phyloP scores from a whole-genome alignment of 805 yeast genomes.

The Scheffersomyces stipitis region DNA sequence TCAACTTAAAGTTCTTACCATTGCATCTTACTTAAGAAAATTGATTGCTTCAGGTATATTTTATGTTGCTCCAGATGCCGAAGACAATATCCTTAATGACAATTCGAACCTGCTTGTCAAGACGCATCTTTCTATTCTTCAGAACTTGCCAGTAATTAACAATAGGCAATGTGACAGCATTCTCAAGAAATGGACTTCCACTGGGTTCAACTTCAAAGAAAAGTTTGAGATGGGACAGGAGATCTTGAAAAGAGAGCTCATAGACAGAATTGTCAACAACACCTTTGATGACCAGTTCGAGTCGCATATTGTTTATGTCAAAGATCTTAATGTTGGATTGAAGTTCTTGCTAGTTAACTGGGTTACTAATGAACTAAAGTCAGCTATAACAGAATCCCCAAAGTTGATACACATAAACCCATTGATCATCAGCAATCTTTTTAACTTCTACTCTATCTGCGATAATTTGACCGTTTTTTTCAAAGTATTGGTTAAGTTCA shows the following conservation, averaged over 20 bases:
- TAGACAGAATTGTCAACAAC: constrained; percentile 26
- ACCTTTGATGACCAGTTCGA: not conserved
- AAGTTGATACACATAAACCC: constrained; percentile 37
- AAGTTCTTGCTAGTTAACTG: constrained; percentile 48
- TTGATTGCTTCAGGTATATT: constrained; percentile 85
- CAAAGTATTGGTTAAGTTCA: constrained; percentile 31
- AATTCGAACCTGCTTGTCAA: constrained; percentile 16
- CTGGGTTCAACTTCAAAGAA: constrained; percentile 26
- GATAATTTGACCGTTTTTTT: constrained; percentile 43
- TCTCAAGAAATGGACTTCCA: constrained; percentile 46
- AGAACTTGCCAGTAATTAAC: constrained; percentile 56
- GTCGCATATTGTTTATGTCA: constrained; percentile 8
- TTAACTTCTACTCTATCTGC: constrained; percentile 35
- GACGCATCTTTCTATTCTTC: constrained; percentile 56
- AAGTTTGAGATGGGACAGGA: constrained; percentile 41
- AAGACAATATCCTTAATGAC: constrained; percentile 27
- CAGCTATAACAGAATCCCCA: constrained; percentile 31
- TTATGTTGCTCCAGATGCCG: constrained; percentile 49
- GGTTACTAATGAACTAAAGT: constrained; percentile 45
- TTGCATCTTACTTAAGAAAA: constrained; percentile 71
- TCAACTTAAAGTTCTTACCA: constrained; percentile 49
- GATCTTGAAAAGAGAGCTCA: constrained; percentile 28
- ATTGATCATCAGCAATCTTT: constrained; percentile 27
- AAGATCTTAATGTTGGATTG: constrained; percentile 38
- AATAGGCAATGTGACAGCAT: constrained; percentile 58